Percentiles rank a stretch among this genome's conserved stretches.
phyloP scores from a whole-genome alignment of 2,329 filamentous ascomycete genomes.

The Pleoardoris graminearum region DNA sequence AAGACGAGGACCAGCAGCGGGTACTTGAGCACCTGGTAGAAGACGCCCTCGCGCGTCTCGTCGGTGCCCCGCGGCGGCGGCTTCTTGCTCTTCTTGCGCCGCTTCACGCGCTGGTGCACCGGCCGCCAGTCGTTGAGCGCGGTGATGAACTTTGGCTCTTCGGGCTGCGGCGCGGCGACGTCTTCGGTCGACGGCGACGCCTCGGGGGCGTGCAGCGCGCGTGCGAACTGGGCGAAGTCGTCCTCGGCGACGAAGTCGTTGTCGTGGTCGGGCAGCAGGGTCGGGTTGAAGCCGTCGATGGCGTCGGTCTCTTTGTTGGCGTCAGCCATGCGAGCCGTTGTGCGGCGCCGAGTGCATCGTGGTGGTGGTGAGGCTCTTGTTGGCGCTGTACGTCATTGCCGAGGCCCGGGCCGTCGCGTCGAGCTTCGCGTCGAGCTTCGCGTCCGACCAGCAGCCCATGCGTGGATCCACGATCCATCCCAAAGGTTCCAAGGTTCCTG shows the following conservation, averaged over 20 bases:
- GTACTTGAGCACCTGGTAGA: conserved; percentile 90
- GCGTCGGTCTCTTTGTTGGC: conserved; percentile 53
- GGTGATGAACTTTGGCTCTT: conserved; percentile 67
- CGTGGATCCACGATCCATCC: too few species aligned
- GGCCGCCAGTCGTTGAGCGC: conserved; percentile 97
- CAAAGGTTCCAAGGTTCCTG: too few species aligned
- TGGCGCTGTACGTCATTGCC: too few species aligned
- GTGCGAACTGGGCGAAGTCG: conserved; percentile 77
- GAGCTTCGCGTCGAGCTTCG: too few species aligned
- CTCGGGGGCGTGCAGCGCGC: conserved; percentile 81
- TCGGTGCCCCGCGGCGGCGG: conserved; percentile 64
- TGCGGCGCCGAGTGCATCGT: conserved; percentile 16
- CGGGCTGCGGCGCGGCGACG: conserved; percentile 49
- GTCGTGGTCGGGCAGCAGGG: conserved; percentile 75
- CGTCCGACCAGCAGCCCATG: too few species aligned
- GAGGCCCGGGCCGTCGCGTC: too few species aligned
- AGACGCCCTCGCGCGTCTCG: conserved; percentile 90
- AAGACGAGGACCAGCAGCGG: conserved; percentile 80
- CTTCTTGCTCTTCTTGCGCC: conserved; percentile 44
- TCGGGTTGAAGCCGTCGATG: conserved; percentile 67
- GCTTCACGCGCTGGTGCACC: conserved; percentile 70
- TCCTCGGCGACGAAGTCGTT: conserved; percentile 73
- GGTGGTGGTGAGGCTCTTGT: conserved; percentile 4
- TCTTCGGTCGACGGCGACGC: conserved; percentile 67
- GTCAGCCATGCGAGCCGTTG: conserved; percentile 46